These are phyloP conservation scores for Fomitopsis betulina DNA, from an alignment of 1,284 basidiomycete genomes.

Conservation along the genomic window DNA sequence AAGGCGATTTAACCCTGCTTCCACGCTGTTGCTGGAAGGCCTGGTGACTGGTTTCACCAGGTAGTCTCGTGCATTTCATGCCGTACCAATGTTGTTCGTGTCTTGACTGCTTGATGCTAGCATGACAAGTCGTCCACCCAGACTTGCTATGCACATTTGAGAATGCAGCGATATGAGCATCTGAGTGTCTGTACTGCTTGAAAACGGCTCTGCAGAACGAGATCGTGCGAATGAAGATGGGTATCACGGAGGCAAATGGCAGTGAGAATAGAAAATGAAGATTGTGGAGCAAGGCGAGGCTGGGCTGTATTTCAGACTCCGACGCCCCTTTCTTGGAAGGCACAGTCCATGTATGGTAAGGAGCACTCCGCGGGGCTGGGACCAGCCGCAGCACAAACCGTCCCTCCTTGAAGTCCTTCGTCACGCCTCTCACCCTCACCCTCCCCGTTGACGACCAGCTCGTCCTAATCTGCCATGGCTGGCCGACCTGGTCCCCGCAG, in stretches of 20 bases:
- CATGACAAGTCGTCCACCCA: neutral
- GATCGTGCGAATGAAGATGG: neutral
- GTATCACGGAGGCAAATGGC: neutral
- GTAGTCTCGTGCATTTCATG: neutral
- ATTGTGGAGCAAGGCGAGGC: neutral
- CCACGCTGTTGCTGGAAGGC: neutral
- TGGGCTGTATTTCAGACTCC: neutral
- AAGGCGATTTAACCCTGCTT: neutral
- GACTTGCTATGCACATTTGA: too few relatives aligned
- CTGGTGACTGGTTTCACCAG: neutral
- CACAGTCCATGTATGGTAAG: neutral
- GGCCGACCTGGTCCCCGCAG: slow-evolving; percentile 25
- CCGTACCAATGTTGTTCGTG: neutral
- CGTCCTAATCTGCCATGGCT: slow-evolving; percentile 22
- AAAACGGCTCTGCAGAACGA: neutral
- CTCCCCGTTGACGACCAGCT: slow-evolving; percentile 15
- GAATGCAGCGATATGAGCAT: neutral
- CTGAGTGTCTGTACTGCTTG: neutral
- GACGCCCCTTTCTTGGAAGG: neutral
- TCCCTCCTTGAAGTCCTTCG: neutral
- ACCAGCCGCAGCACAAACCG: slow-evolving; percentile 3
- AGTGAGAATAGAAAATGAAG: neutral
- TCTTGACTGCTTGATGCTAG: neutral
- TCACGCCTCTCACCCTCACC: slow-evolving; percentile 4
- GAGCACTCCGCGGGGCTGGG: neutral